These are phyloP conservation scores for Aspergillus japonicus DNA, from an alignment of 2,329 filamentous ascomycete species.

Conservation along the genomic window DNA sequence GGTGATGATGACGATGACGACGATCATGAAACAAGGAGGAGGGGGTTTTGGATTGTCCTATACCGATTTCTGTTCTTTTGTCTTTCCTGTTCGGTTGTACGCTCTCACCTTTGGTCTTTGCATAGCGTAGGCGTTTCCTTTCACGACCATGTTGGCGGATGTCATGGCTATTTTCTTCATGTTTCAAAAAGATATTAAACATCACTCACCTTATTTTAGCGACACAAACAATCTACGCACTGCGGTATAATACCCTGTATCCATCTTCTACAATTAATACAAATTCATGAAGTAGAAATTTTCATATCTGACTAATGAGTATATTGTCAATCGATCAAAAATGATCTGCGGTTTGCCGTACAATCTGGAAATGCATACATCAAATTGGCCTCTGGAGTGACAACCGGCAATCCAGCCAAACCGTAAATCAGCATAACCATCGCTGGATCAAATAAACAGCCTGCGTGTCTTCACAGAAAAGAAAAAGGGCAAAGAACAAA, in stretches of 20 bases:
- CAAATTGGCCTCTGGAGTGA: background rate
- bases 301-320: background rate
- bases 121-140: constrained; percentile 46
- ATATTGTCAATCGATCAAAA: background rate
- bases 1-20: constrained; percentile 23
- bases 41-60: background rate
- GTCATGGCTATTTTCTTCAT: constrained; percentile 15
- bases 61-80: no score
- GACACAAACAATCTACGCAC: background rate
- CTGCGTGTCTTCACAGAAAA: constrained; percentile 3
- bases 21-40: background rate
- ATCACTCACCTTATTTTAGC: background rate
- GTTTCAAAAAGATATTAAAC: background rate
- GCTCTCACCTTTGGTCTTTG: constrained; percentile 23
- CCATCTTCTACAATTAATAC: background rate
- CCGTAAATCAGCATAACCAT: constrained; percentile 6
- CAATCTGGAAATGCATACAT: background rate
- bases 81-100: background rate
- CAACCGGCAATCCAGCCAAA: background rate
- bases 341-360: background rate
- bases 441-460: constrained; percentile 1
- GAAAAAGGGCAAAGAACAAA: background rate
- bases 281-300: background rate
- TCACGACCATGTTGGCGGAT: constrained; percentile 24
- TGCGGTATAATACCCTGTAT: background rate